These are phyloP conservation scores for Schizophyllum commune DNA, from an alignment of 1,284 basidiomycete genomes.

Conservation along the genomic window DNA sequence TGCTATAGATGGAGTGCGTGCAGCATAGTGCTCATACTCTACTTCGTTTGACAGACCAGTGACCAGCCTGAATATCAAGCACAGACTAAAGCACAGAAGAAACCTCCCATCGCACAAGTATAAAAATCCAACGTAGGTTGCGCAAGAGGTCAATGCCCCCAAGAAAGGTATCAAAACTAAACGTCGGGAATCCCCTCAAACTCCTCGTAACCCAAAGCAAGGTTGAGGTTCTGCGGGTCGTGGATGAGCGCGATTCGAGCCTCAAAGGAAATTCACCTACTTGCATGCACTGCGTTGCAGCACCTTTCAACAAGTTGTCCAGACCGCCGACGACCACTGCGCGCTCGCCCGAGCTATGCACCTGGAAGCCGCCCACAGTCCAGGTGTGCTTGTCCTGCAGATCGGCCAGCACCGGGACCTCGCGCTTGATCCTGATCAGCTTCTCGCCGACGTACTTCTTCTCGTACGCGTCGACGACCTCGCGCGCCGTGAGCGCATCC, in stretches of 20 bases:
- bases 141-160: background rate
- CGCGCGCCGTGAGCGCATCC: constrained; percentile 55
- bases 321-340: constrained; percentile 91
- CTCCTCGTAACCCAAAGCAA: constrained; percentile 91
- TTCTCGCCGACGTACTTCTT: constrained; percentile 73
- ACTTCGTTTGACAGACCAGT: too few relatives aligned
- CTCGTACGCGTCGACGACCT: constrained; percentile 73
- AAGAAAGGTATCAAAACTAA: background rate
- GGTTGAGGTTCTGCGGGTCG: constrained; percentile 80
- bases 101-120: background rate
- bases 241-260: constrained; percentile 1
- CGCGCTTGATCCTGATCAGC: constrained; percentile 60
- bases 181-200: constrained; percentile 65
- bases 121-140: background rate
- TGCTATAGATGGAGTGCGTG: too few relatives aligned
- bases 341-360: constrained; percentile 81
- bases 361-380: constrained; percentile 90
- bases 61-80: too few relatives aligned
- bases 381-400: constrained; percentile 83
- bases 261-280: constrained; percentile 32
- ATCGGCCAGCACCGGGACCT: constrained; percentile 74
- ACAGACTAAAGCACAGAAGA: too few relatives aligned
- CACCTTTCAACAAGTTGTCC: constrained; percentile 96
- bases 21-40: too few relatives aligned
- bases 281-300: constrained; percentile 95